These are phyloP conservation scores for Clonostachys rosea DNA, from an alignment of 2,329 filamentous ascomycete species.

Conservation along the genomic window DNA sequence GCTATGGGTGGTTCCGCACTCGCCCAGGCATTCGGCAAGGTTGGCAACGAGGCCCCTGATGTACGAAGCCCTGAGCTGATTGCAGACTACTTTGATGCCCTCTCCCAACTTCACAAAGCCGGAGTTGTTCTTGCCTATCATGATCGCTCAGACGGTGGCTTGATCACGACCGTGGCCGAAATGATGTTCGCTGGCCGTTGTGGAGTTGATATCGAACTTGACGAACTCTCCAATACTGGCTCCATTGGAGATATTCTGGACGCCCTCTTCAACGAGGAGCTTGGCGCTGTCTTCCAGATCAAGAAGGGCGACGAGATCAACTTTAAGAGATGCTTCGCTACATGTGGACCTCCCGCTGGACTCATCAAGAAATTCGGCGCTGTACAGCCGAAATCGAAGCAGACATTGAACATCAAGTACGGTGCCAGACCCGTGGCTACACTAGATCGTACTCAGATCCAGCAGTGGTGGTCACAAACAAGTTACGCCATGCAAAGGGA, in stretches of 20 bases:
- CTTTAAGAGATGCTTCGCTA: slow-evolving; percentile 88
- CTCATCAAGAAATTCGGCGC: slow-evolving; percentile 81
- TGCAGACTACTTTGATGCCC: slow-evolving; percentile 87
- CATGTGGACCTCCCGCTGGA: slow-evolving; percentile 76
- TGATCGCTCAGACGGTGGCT: slow-evolving; percentile 87
- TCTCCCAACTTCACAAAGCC: slow-evolving; percentile 58
- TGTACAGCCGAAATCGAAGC: slow-evolving; percentile 64
- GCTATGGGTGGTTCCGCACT: slow-evolving; percentile 87
- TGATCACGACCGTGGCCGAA: slow-evolving; percentile 86
- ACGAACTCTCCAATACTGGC: slow-evolving; percentile 62
- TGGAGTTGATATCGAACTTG: slow-evolving; percentile 80
- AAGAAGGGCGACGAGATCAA: slow-evolving; percentile 77
- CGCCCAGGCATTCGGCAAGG: slow-evolving; percentile 81
- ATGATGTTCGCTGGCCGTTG: slow-evolving; percentile 98
- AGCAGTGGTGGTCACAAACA: slow-evolving; percentile 84
- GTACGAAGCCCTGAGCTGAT: slow-evolving; percentile 77
- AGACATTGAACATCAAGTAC: slow-evolving; percentile 73
- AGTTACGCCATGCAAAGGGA: slow-evolving; percentile 89
- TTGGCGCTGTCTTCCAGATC: slow-evolving; percentile 94
- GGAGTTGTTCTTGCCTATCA: slow-evolving; percentile 83
- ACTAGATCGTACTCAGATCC: slow-evolving; percentile 66
- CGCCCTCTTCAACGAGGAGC: slow-evolving; percentile 90
- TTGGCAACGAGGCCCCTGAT: slow-evolving; percentile 83
- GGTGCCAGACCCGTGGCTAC: slow-evolving; percentile 64
- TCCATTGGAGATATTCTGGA: slow-evolving; percentile 63